Conservation (phyloP, 106 monocot species). For the Dioscorea zingiberensis region DNA sequence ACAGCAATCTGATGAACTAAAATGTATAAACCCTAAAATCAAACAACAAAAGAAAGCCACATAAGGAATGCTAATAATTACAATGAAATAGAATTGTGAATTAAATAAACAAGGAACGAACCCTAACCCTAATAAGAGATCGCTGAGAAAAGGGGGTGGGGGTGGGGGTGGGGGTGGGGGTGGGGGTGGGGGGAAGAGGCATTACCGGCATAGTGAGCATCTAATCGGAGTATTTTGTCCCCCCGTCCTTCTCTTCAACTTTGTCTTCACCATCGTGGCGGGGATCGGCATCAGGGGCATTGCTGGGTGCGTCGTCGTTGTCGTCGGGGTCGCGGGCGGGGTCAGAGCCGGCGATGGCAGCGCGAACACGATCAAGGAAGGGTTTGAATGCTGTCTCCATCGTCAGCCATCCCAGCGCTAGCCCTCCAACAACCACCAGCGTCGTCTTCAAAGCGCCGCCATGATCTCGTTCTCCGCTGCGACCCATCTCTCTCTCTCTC, state of each 20-base stretch:
- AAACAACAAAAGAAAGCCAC: not conserved
- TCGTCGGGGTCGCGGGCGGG: constrained; percentile 39
- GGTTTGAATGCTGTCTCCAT: constrained; percentile 93
- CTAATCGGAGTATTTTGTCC: not conserved
- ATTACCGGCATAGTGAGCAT: not conserved
- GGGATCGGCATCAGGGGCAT: not conserved
- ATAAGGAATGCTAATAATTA: not conserved
- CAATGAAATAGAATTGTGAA: no score
- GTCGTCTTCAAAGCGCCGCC: constrained; percentile 57
- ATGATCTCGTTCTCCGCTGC: constrained; percentile 27
- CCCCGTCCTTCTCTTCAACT: not conserved
- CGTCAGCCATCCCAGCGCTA: constrained; percentile 69
- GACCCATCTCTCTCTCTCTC: constrained; percentile 16
- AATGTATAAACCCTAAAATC: not conserved
- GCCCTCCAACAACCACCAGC: constrained; percentile 67
- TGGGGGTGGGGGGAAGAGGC: not conserved
- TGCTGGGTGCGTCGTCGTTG: constrained; percentile 4
- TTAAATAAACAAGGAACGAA: no score
- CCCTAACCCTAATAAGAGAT: no score
- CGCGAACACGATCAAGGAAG: constrained; percentile 54
- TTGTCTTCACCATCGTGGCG: not conserved
- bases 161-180: no score
- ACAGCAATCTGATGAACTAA: no score
- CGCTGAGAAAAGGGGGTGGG: not conserved
- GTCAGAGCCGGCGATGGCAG: constrained; percentile 34